Evolutionary conservation across 2,329 filamentous ascomycete genomes (phyloP).

Genomic region (Talaromyces verruculosus): DNA sequence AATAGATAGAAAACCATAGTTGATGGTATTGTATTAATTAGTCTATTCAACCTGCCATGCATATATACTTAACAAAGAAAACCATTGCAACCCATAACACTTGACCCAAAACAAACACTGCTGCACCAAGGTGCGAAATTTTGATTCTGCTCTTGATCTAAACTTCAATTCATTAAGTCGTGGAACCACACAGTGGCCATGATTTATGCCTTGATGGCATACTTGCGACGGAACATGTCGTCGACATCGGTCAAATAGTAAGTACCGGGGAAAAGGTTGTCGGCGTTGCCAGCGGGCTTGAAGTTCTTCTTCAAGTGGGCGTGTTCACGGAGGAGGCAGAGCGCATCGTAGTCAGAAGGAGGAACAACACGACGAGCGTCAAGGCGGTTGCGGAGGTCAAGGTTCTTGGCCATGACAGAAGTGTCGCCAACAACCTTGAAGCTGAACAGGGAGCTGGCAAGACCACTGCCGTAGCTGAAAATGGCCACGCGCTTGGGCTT

Average conservation of each 20-base stretch:
- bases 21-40: slow-evolving; percentile 4
- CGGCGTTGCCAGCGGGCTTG: slow-evolving; percentile 65
- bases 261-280: slow-evolving; percentile 64
- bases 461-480: slow-evolving; percentile 77
- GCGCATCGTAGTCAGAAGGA: slow-evolving; percentile 71
- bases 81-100: background rate
- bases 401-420: slow-evolving; percentile 63
- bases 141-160: slow-evolving; percentile 9
- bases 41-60: slow-evolving; percentile 11
- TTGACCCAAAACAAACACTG: slow-evolving; percentile 4
- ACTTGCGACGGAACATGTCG: slow-evolving; percentile 81
- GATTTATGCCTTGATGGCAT: slow-evolving; percentile 70
- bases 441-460: slow-evolving; percentile 73
- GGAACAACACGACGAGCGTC: slow-evolving; percentile 64
- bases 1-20: background rate
- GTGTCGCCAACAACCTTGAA: slow-evolving; percentile 66
- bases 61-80: slow-evolving; percentile 13
- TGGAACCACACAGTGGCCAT: background rate
- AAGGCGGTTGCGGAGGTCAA: slow-evolving; percentile 70
- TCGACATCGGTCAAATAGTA: slow-evolving; percentile 82
- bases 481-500: slow-evolving; percentile 71
- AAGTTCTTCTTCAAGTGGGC: slow-evolving; percentile 81
- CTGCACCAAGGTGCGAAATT: background rate
- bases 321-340: slow-evolving; percentile 78
- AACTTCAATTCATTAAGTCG: slow-evolving; percentile 17